A percentile compares a stretch with the other conserved stretches of the same genome.
Evolutionary conservation across 1,284 basidiomycete species (phyloP).

Genomic region (Heterobasidion parviporum): DNA sequence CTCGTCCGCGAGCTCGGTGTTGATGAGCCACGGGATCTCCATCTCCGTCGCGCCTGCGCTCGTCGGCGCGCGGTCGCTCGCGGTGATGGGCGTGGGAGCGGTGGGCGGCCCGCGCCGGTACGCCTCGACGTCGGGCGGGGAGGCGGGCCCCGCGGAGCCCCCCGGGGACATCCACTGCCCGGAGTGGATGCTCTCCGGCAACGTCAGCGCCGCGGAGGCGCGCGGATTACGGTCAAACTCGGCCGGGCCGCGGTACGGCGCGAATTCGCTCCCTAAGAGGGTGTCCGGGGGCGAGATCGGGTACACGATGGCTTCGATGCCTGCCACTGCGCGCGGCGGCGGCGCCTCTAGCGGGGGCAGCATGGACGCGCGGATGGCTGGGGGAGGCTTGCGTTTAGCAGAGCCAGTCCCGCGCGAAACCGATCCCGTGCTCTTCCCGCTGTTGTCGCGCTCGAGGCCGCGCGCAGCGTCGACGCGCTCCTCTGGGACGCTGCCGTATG

Average conservation of each 20-base stretch:
- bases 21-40: conserved; percentile 6
- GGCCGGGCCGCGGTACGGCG: no score
- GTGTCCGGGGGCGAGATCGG: no score
- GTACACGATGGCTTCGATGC: no score
- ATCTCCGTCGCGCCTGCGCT: conserved; percentile 1
- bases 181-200: neutral
- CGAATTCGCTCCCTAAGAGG: no score
- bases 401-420: neutral
- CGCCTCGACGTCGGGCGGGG: neutral
- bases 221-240: no score
- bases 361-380: neutral
- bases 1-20: conserved; percentile 2
- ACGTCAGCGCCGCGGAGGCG: neutral
- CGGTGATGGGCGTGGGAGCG: neutral
- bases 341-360: no score
- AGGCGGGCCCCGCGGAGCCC: neutral
- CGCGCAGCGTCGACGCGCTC: neutral
- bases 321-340: no score
- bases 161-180: conserved; percentile 2
- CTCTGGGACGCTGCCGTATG: neutral
- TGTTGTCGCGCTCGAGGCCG: neutral
- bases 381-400: neutral
- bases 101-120: conserved; percentile 1
- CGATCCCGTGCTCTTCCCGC: neutral
- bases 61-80: neutral